phyloP scores from a whole-genome alignment of 108 stramenopile genomes.

The Nitzschia sp. region DNA sequence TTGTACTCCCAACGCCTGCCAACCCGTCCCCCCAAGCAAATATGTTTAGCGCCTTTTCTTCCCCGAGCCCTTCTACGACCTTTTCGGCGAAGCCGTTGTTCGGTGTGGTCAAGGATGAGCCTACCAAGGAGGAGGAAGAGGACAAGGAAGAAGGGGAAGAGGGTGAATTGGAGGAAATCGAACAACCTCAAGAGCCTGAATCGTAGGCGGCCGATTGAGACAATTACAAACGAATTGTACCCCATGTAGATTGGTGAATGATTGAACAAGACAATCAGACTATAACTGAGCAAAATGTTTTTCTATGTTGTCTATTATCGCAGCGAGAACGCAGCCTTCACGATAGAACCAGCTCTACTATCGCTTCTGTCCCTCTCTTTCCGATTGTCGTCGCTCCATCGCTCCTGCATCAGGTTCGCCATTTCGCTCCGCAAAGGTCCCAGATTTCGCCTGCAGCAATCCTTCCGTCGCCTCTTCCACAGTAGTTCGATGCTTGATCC shows the following conservation, averaged over 20 bases:
- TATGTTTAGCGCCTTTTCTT: constrained; percentile 34
- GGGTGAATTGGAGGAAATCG: constrained; percentile 1
- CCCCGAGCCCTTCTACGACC: neutral
- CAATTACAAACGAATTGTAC: no score
- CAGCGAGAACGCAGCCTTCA: no score
- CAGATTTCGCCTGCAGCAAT: constrained; percentile 43
- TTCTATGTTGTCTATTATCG: no score
- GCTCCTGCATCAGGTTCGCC: constrained; percentile 80
- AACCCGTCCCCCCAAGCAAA: constrained; percentile 17
- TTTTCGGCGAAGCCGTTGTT: constrained; percentile 26
- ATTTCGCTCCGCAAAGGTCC: constrained; percentile 43
- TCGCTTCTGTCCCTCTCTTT: constrained; percentile 6
- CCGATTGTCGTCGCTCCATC: constrained; percentile 41
- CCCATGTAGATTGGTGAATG: no score
- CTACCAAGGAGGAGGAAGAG: neutral
- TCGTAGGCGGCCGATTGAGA: neutral
- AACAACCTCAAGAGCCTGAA: constrained; percentile 4
- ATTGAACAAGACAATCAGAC: no score
- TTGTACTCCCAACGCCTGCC: constrained; percentile 54
- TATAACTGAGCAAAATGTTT: no score
- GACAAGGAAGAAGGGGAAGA: constrained; percentile 18
- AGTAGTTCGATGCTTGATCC: constrained; percentile 77
- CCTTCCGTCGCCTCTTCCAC: constrained; percentile 58
- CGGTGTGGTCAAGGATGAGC: constrained; percentile 1
- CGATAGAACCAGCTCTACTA: no score